phyloP scores from a whole-genome alignment of 495 filamentous ascomycete genomes.

The Penicillium lagena region DNA sequence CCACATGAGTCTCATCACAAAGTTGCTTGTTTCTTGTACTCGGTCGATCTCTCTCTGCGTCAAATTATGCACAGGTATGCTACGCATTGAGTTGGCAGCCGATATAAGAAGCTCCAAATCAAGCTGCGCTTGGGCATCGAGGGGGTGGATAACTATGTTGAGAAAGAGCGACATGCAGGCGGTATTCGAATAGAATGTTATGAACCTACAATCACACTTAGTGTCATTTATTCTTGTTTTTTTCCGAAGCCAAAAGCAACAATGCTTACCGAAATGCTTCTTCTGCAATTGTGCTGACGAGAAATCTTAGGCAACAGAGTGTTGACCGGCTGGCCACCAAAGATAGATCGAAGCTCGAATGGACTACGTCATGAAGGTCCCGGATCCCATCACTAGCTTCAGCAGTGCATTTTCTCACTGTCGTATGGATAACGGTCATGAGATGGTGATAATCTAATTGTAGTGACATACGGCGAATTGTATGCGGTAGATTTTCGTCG shows the following conservation, averaged over 20 bases:
- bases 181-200: conserved; percentile 6
- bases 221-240: neutral
- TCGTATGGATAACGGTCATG: conserved; percentile 11
- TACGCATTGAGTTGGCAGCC: conserved; percentile 7
- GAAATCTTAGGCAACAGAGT: conserved; percentile 3
- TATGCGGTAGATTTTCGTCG: neutral
- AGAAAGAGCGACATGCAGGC: conserved; percentile 11
- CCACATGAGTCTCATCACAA: conserved; percentile 12
- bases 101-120: conserved; percentile 14
- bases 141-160: conserved; percentile 12
- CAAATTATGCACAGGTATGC: neutral
- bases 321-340: conserved; percentile 12
- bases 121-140: conserved; percentile 2
- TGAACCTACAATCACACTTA: conserved; percentile 1
- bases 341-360: conserved; percentile 16
- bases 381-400: neutral
- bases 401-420: conserved; percentile 10
- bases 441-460: conserved; percentile 12
- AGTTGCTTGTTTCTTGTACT: conserved; percentile 2
- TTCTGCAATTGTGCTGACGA: conserved; percentile 1
- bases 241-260: neutral
- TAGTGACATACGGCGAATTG: conserved; percentile 5
- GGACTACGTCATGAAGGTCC: conserved; percentile 13
- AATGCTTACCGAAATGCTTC: conserved; percentile 6
- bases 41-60: neutral